These are phyloP conservation scores for Brassica napus DNA, from an alignment of 345 rosid genomes.

Conservation along the genomic window DNA sequence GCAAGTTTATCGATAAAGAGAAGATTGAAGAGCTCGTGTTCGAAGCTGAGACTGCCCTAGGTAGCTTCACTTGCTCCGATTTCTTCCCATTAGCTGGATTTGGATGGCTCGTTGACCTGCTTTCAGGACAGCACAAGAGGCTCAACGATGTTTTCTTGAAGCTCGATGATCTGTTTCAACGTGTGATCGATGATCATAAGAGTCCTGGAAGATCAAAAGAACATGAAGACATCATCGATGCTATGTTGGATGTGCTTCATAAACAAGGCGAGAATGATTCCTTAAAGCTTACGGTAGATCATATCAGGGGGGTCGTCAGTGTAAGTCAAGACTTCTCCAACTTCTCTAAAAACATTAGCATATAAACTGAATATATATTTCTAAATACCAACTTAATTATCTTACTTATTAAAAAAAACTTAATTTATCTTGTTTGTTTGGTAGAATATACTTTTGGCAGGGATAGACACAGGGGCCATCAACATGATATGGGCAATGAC, in stretches of 20 bases:
- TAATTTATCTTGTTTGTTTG: conserved; percentile 1
- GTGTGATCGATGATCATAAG: conserved; percentile 44
- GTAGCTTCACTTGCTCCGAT: conserved; percentile 42
- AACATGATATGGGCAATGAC: conserved; percentile 55
- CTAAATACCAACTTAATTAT: no score
- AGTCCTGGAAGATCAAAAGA: conserved; percentile 31
- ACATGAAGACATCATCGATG: conserved; percentile 28
- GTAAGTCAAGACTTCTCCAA: conserved; percentile 23
- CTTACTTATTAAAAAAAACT: neutral
- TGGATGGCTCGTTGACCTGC: conserved; percentile 49
- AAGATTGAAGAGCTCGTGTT: conserved; percentile 34
- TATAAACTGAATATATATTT: no score
- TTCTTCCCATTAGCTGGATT: conserved; percentile 21
- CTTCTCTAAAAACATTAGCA: neutral
- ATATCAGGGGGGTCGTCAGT: conserved; percentile 53
- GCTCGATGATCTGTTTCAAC: conserved; percentile 32
- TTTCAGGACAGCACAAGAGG: conserved; percentile 35
- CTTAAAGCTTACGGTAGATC: conserved; percentile 37
- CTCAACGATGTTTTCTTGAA: conserved; percentile 35
- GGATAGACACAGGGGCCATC: conserved; percentile 46
- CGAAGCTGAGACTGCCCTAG: conserved; percentile 38
- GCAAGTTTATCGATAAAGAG: conserved; percentile 18
- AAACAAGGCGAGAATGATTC: conserved; percentile 22
- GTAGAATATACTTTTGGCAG: conserved; percentile 46
- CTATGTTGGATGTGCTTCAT: conserved; percentile 25